These are phyloP conservation scores for Gracilaria domingensis DNA, from an alignment of 23 red algal species.

Conservation along the genomic window DNA sequence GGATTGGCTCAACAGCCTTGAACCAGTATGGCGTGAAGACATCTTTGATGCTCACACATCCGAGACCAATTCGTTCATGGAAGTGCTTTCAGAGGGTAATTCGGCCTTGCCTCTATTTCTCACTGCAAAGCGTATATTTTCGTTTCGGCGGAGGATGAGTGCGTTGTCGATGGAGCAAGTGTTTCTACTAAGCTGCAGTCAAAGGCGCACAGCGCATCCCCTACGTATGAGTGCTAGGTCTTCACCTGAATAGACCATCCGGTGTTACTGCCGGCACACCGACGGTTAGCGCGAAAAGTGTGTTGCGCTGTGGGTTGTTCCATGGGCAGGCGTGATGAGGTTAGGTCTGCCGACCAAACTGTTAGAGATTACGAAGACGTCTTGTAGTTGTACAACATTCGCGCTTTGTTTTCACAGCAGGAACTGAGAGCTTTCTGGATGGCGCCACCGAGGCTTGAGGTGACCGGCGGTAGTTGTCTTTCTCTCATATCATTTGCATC, in stretches of 20 bases:
- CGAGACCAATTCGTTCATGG: constrained; percentile 28
- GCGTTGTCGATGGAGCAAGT: constrained; percentile 83
- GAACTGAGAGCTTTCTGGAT: constrained; percentile 59
- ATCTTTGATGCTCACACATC: constrained; percentile 50
- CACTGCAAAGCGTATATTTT: constrained; percentile 43
- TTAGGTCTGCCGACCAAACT: constrained; percentile 81
- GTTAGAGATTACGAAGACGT: constrained; percentile 79
- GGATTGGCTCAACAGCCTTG: constrained; percentile 76
- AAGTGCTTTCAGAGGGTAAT: constrained; percentile 38
- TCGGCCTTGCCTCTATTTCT: constrained; percentile 74
- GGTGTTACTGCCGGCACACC: constrained; percentile 88
- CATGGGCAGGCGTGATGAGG: constrained; percentile 89
- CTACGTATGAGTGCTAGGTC: constrained; percentile 85
- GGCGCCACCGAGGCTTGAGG: constrained; percentile 64
- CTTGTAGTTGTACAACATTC: constrained; percentile 88
- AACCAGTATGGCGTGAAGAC: constrained; percentile 71
- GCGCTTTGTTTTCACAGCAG: constrained; percentile 87
- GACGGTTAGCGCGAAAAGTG: constrained; percentile 77
- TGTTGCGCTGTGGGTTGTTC: constrained; percentile 79
- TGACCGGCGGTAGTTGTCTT: constrained; percentile 18
- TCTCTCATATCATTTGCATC: not conserved
- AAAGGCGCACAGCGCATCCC: constrained; percentile 83
- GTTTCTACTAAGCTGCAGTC: constrained; percentile 70
- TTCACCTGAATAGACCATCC: constrained; percentile 84
- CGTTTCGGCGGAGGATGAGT: constrained; percentile 82